Evolutionary conservation across 495 filamentous ascomycete species (phyloP).

Genomic region (Rusavskia elegans): DNA sequence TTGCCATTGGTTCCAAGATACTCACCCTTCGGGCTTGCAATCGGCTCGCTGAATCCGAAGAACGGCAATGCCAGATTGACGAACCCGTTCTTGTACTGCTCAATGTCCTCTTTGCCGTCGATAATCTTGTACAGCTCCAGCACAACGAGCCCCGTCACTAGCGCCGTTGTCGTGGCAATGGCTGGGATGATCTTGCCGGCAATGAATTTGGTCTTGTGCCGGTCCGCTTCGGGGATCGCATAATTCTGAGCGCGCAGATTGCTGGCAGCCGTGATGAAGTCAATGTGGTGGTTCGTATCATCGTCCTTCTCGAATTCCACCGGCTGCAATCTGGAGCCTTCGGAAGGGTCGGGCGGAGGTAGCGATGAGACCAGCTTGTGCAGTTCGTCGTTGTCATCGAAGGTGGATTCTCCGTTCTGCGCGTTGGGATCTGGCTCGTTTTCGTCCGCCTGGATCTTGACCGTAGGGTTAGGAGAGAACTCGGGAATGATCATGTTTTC

Average conservation of each 20-base stretch:
- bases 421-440: conserved; percentile 92
- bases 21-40: conserved; percentile 78
- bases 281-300: conserved; percentile 94
- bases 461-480: conserved; percentile 76
- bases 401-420: conserved; percentile 27
- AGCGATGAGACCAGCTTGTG: conserved; percentile 47
- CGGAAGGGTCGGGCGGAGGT: conserved; percentile 62
- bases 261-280: conserved; percentile 95
- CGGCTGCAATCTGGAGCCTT: conserved; percentile 71
- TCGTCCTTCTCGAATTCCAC: conserved; percentile 99
- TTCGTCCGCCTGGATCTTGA: conserved; percentile 95
- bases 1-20: conserved; percentile 61
- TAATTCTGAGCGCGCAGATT: conserved; percentile 97
- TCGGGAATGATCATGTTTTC: conserved; percentile 94
- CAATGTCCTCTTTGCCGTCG: conserved; percentile 85
- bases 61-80: conserved; percentile 93
- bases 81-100: conserved; percentile 99
- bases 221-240: conserved; percentile 78
- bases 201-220: conserved; percentile 98
- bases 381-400: conserved; percentile 59
- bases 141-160: conserved; percentile 86
- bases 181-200: conserved; percentile 99
- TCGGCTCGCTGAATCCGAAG: conserved; percentile 95
- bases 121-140: conserved; percentile 94
- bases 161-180: conserved; percentile 91